Evolutionary conservation across 2,329 filamentous ascomycete species (phyloP).

Genomic region (Stenocarpella maydis): DNA sequence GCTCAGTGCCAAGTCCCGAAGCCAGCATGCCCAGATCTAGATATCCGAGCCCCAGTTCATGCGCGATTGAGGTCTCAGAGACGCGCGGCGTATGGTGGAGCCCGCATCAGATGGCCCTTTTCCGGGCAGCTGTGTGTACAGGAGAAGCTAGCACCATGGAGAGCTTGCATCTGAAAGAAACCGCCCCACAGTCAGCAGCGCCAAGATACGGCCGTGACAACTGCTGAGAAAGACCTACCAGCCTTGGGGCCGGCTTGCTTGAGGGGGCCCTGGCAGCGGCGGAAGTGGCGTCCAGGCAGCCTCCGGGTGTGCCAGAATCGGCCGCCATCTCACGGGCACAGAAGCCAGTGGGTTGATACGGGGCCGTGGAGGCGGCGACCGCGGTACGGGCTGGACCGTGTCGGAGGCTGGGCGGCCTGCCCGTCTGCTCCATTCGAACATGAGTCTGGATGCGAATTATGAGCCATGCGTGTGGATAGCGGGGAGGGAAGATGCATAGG

Average conservation of each 20-base stretch:
- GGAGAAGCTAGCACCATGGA: too few relatives aligned
- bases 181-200: background rate
- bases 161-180: background rate
- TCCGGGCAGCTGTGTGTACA: background rate
- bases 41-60: background rate
- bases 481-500: too few relatives aligned
- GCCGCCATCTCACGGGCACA: background rate
- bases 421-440: background rate
- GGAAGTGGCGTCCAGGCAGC: background rate
- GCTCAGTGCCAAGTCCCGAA: too few relatives aligned
- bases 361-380: background rate
- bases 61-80: background rate
- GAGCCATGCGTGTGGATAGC: too few relatives aligned
- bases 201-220: background rate
- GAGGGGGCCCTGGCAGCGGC: background rate
- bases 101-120: background rate
- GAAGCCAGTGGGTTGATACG: background rate
- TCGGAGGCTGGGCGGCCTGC: background rate
- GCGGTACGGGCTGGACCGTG: background rate
- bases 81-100: too few relatives aligned
- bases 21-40: background rate
- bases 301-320: background rate
- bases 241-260: background rate
- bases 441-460: too few relatives aligned
- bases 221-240: background rate